phyloP scores from a whole-genome alignment of 164 flowering plant genomes.

The Vitis riparia region DNA sequence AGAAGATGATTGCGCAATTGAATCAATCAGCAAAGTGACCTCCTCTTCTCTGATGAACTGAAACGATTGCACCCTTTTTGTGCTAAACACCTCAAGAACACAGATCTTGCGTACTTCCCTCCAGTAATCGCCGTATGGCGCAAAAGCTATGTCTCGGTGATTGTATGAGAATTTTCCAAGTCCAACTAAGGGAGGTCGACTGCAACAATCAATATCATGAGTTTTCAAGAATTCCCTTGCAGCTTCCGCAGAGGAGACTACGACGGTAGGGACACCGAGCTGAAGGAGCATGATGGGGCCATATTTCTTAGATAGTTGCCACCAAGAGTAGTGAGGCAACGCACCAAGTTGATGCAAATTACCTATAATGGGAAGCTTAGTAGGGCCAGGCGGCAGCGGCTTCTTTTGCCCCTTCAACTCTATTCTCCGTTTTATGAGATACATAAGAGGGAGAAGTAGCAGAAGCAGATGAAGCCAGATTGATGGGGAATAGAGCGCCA shows the following conservation, averaged over 20 bases:
- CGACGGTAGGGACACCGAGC: slow-evolving; percentile 28
- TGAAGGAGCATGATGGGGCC: slow-evolving; percentile 35
- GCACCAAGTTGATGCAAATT: slow-evolving; percentile 31
- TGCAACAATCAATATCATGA: slow-evolving; percentile 31
- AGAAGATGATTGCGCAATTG: slow-evolving; percentile 2
- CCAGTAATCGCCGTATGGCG: slow-evolving; percentile 35
- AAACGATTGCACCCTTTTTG: slow-evolving; percentile 27
- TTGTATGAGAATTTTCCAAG: slow-evolving; percentile 27
- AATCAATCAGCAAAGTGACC: slow-evolving; percentile 14
- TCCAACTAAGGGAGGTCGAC: slow-evolving; percentile 20
- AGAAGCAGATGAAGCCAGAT: slow-evolving; percentile 9
- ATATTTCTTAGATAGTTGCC: slow-evolving; percentile 19
- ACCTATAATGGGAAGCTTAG: slow-evolving; percentile 29
- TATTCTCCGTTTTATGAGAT: too few species aligned
- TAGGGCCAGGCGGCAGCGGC: slow-evolving; percentile 12
- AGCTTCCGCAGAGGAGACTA: slow-evolving; percentile 35
- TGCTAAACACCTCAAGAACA: slow-evolving; percentile 29
- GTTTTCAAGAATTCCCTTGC: slow-evolving; percentile 31
- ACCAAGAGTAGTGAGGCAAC: slow-evolving; percentile 15
- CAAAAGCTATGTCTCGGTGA: slow-evolving; percentile 24
- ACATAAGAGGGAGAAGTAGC: not conserved
- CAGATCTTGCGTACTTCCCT: slow-evolving; percentile 27
- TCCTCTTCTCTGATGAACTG: slow-evolving; percentile 26
- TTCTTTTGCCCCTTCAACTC: too few species aligned
- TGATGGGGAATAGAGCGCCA: not conserved